These are phyloP conservation scores for Annona squamosa DNA, from an alignment of 164 flowering plant genomes.

Conservation along the genomic window DNA sequence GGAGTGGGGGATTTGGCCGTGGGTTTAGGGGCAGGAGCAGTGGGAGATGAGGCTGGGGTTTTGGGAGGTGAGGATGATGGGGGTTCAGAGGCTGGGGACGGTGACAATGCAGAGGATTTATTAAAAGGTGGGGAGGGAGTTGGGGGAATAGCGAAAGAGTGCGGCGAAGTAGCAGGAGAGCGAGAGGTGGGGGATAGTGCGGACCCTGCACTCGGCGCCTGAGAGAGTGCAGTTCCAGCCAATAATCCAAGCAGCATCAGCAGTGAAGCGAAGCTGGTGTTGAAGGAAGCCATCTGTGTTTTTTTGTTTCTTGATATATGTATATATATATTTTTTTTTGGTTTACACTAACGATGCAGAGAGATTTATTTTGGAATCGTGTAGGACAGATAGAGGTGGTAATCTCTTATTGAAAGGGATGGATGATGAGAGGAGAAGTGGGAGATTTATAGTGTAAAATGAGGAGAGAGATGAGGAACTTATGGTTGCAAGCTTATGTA, in stretches of 20 bases:
- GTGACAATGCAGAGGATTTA: not conserved
- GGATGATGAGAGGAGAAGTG: too few species aligned
- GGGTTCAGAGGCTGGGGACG: not conserved
- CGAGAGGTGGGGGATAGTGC: not conserved
- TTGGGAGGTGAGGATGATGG: constrained; percentile 3
- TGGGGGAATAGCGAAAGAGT: not conserved
- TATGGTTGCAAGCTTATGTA: too few species aligned
- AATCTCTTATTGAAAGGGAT: too few species aligned
- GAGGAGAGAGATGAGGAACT: too few species aligned
- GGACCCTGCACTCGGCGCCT: not conserved
- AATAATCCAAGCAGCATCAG: not conserved
- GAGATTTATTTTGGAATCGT: too few species aligned
- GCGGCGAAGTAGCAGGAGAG: not conserved
- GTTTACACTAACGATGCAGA: too few species aligned
- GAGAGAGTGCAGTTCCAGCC: not conserved
- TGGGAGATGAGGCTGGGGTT: not conserved
- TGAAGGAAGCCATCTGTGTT: not conserved
- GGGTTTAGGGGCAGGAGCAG: not conserved
- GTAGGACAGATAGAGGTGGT: too few species aligned
- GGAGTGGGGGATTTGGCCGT: not conserved
- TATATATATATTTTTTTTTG: too few species aligned
- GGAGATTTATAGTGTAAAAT: too few species aligned
- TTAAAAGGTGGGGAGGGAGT: not conserved
- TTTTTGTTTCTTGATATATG: too few species aligned
- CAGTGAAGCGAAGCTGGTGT: not conserved